Base-by-base conservation (phyloP, 345 rosid genomes). In the Populus davidiana region DNA sequence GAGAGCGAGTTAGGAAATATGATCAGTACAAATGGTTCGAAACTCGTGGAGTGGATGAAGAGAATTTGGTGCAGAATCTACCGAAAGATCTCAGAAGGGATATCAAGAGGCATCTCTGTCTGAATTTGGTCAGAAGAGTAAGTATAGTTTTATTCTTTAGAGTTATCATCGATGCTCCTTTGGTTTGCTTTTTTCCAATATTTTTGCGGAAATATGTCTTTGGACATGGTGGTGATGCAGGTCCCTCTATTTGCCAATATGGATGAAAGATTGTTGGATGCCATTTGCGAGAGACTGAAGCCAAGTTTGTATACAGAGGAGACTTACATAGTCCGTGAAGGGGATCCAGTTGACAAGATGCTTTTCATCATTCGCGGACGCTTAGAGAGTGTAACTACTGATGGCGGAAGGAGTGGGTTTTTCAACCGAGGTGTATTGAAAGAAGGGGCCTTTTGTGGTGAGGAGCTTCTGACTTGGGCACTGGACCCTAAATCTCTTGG, bases 41-140 rank as follows among this genome's bases (percentile, higher is more conserved):
- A 81, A 91, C 93, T 5, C 83, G 92, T 10, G 96, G 96, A 71
- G 96, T 91, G 8, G 92, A 91, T 52, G 96, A 91, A 85, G 93
- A 91, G 82, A 87, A 66, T 75, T 50, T 91, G 63, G 96, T 93
- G 56, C 90, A 87, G 81, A 91, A 86, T 84, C 87, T 93, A 68
- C 98, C 98, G 1, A 93, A 93, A 77, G 96, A 93, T 86, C 91
- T 93, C 16, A 85, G 96, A 72, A 87, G 98, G 77, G 98, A 93
- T 76, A 93, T 92, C 77, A 92, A 93, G 85, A 80, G 98, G 4
- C 98, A 93, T 78, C 97, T 93, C 50, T 93, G 98, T 86, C 76
- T 93, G 75, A 90, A 88, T 72, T 77, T 93, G 81, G 98, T 93
- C 52, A 88, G 92, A 77, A 89, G 98, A 90, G 98, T 93, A 89